Evolutionary conservation across 352 stramenopile species (phyloP).

Genomic region (Peronosclerospora sorghi): DNA sequence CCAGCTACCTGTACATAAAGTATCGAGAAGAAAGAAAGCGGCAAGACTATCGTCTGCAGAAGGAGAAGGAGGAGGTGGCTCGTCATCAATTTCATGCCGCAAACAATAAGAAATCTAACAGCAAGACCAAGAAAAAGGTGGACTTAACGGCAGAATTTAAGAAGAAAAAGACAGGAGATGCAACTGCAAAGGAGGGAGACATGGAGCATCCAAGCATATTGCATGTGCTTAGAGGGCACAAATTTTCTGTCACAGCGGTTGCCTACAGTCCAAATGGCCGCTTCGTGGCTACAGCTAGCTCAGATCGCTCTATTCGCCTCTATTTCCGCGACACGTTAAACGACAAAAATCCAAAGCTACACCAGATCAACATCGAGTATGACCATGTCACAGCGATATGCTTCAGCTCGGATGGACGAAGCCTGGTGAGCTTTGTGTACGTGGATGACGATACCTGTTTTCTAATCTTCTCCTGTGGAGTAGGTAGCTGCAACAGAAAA

Average conservation of each 20-base stretch:
- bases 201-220: slow-evolving; percentile 31
- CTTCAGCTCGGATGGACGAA: slow-evolving; percentile 69
- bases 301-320: slow-evolving; percentile 61
- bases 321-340: slow-evolving; percentile 53
- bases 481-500: slow-evolving; percentile 53
- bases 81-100: slow-evolving; percentile 31
- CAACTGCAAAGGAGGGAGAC: slow-evolving; percentile 4
- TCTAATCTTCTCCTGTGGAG: background rate
- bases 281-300: slow-evolving; percentile 67
- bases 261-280: slow-evolving; percentile 69
- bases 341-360: slow-evolving; percentile 47
- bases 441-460: background rate
- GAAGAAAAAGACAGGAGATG: slow-evolving; percentile 25
- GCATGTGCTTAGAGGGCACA: slow-evolving; percentile 59
- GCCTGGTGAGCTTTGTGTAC: slow-evolving; percentile 21
- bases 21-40: slow-evolving; percentile 33
- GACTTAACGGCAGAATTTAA: slow-evolving; percentile 67
- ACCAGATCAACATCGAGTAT: slow-evolving; percentile 69
- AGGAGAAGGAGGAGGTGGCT: slow-evolving; percentile 42
- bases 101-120: slow-evolving; percentile 47
- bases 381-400: slow-evolving; percentile 62
- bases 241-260: slow-evolving; percentile 47
- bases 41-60: slow-evolving; percentile 25
- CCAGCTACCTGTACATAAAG: slow-evolving; percentile 51
- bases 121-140: slow-evolving; percentile 48